A percentile compares a stretch with the other conserved stretches of the same genome.
phyloP scores from a whole-genome alignment of 257 asterid genomes.

The Capsicum baccatum region DNA sequence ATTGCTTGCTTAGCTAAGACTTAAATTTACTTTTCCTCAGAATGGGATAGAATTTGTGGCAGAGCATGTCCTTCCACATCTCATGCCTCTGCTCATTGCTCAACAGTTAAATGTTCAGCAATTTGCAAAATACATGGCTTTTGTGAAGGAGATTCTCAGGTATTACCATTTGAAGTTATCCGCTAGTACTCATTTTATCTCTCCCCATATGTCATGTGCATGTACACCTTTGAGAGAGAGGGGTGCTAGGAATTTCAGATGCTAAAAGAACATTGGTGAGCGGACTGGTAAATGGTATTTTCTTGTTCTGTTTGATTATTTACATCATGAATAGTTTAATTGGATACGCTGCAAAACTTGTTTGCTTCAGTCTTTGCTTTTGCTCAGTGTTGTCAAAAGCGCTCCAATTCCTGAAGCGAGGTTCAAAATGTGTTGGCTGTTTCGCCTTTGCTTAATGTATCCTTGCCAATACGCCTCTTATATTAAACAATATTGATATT shows the following conservation, averaged over 20 bases:
- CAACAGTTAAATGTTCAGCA: constrained; percentile 97
- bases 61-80: constrained; percentile 86
- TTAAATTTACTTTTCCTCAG: constrained; percentile 54
- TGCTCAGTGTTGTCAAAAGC: background rate
- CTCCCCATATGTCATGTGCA: background rate
- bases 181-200: background rate
- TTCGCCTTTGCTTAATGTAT: background rate
- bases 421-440: background rate
- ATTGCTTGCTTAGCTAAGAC: background rate
- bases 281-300: background rate
- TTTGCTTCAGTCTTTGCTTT: constrained; percentile 14
- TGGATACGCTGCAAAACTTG: background rate
- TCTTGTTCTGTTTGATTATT: background rate
- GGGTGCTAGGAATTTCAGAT: constrained; percentile 1
- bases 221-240: background rate
- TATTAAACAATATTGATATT: background rate
- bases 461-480: background rate
- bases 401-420: background rate
- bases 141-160: constrained; percentile 92
- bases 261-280: constrained; percentile 2
- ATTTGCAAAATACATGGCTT: constrained; percentile 94
- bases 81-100: constrained; percentile 84
- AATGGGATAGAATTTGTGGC: constrained; percentile 88
- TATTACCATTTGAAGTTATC: constrained; percentile 26
- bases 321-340: constrained; percentile 4